A percentile compares a stretch with the other conserved stretches of the same genome.
phyloP scores from a whole-genome alignment of 2,329 filamentous ascomycete genomes.

The Xylariaceae sp. region DNA sequence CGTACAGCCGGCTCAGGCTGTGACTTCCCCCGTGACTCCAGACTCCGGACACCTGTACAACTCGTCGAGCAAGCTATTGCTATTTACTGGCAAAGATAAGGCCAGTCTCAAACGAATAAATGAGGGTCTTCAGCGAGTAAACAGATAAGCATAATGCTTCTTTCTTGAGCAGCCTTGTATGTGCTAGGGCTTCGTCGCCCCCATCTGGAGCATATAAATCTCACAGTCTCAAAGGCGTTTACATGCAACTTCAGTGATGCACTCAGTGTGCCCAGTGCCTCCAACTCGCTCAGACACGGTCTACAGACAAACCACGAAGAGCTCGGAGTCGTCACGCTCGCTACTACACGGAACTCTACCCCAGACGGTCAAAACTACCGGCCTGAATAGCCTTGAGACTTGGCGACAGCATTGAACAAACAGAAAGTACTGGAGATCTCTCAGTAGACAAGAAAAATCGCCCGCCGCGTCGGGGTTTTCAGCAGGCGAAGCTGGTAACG shows the following conservation, averaged over 20 bases:
- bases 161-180: background rate
- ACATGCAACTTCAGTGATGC: slow-evolving; percentile 2
- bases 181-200: background rate
- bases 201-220: background rate
- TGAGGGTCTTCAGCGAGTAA: background rate
- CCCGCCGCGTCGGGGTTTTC: background rate
- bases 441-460: slow-evolving; percentile 1
- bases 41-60: background rate
- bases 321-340: slow-evolving; percentile 1
- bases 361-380: background rate
- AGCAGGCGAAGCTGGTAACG: background rate
- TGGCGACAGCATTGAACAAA: background rate
- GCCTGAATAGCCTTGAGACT: background rate
- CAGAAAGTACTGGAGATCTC: background rate
- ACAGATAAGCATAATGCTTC: background rate
- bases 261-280: background rate
- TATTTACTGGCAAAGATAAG: background rate
- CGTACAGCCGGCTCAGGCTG: background rate
- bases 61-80: background rate
- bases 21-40: background rate
- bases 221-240: background rate
- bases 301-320: slow-evolving; percentile 1
- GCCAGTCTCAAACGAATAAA: background rate
- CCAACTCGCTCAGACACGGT: background rate
- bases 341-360: background rate